Conservation (phyloP, 345 rosid species). For the Eutrema yunnanense region DNA sequence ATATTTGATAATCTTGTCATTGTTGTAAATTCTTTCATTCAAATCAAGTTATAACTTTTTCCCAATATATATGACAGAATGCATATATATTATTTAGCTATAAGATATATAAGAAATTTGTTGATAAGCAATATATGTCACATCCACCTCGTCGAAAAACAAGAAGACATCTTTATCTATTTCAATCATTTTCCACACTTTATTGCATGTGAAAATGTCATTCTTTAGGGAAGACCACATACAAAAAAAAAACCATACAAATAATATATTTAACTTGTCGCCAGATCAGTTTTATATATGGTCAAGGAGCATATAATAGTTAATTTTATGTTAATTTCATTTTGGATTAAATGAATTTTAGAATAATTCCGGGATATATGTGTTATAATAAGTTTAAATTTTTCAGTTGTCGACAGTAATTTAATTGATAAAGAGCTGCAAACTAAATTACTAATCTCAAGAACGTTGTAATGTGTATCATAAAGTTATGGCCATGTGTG, state of each 20-base stretch:
- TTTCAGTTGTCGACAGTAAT: background rate
- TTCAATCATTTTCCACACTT: constrained; percentile 27
- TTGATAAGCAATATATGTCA: constrained; percentile 1
- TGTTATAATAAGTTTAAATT: background rate
- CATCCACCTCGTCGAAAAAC: constrained; percentile 21
- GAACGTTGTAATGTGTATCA: background rate
- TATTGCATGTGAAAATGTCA: constrained; percentile 22
- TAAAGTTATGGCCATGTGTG: constrained; percentile 19
- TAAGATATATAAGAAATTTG: background rate
- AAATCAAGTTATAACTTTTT: background rate
- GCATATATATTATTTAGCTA: background rate
- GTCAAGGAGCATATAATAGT: background rate
- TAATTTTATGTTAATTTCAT: background rate
- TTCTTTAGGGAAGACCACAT: background rate
- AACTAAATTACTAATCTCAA: background rate
- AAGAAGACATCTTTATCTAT: constrained; percentile 17
- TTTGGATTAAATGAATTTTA: background rate
- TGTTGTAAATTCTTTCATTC: background rate
- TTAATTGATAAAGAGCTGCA: background rate
- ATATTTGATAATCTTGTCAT: background rate
- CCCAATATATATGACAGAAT: background rate
- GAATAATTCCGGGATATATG: background rate
- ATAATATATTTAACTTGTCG: background rate
- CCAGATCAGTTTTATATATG: background rate
- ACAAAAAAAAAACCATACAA: background rate